Conservation (phyloP, 306 rosid species). For the Alnus glutinosa region DNA sequence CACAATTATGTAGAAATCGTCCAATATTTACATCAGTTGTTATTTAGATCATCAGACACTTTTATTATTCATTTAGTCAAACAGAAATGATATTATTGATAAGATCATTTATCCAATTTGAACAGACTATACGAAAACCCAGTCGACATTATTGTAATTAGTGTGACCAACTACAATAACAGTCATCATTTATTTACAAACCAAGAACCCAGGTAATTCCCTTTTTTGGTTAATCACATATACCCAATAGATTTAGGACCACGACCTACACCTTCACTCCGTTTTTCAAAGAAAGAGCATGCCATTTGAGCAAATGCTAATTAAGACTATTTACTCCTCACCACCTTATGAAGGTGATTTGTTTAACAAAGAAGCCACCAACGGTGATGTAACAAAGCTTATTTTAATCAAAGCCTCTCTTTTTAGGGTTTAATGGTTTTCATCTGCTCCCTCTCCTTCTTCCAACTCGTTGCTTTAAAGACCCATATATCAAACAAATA, state of each 20-base stretch:
- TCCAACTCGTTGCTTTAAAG: neutral
- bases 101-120: neutral
- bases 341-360: neutral
- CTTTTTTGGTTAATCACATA: neutral
- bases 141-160: neutral
- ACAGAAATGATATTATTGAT: neutral
- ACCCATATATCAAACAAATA: no score
- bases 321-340: neutral
- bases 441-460: neutral
- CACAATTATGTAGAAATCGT: neutral
- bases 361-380: neutral
- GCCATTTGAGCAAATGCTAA: neutral
- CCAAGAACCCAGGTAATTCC: neutral
- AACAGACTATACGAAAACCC: neutral
- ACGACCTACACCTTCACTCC: neutral
- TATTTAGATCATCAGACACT: neutral
- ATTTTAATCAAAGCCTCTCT: neutral
- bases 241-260: neutral
- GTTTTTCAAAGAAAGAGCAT: neutral
- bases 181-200: neutral
- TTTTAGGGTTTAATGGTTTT: neutral
- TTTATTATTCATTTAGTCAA: neutral
- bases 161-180: neutral
- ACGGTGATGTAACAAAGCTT: neutral
- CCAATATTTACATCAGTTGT: neutral